phyloP scores from a whole-genome alignment of 352 stramenopile genomes.

The Blastocystis sp. region DNA sequence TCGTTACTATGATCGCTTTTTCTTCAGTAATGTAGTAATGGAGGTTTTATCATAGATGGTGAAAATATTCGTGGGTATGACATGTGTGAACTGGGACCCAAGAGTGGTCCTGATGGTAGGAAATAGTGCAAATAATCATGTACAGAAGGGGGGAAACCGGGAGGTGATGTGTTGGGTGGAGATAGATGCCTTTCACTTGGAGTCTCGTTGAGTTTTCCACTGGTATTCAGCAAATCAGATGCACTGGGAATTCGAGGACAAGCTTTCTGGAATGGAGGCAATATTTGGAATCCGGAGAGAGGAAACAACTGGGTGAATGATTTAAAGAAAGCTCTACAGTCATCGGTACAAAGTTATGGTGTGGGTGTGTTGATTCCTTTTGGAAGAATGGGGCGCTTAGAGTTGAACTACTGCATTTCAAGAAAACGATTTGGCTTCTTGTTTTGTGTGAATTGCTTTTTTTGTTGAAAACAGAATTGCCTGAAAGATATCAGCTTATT shows the following conservation, averaged over 20 bases:
- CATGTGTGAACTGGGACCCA: background rate
- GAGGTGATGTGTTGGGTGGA: constrained; percentile 20
- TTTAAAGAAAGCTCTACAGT: background rate
- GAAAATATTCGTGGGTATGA: constrained; percentile 54
- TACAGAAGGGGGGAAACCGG: constrained; percentile 1
- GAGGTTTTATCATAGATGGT: background rate
- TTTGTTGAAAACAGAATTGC: background rate
- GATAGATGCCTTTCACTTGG: background rate
- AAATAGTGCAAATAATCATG: background rate
- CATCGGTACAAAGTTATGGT: background rate
- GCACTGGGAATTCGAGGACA: constrained; percentile 31
- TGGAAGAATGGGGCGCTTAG: constrained; percentile 1
- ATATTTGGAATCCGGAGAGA: constrained; percentile 15
- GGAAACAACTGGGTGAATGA: background rate
- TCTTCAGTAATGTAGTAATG: background rate
- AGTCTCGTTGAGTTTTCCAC: constrained; percentile 16
- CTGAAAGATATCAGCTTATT: too few species aligned
- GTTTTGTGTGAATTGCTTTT: constrained; percentile 18
- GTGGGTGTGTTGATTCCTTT: constrained; percentile 48
- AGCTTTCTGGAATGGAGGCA: constrained; percentile 8
- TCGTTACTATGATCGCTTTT: constrained; percentile 22
- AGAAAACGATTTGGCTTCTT: constrained; percentile 40
- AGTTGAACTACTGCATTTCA: constrained; percentile 16
- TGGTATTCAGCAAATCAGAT: background rate
- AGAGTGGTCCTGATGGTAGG: background rate